Evolutionary conservation across 768 basidiomycete species (phyloP).

Genomic region (Leccinum longicurvipes): DNA sequence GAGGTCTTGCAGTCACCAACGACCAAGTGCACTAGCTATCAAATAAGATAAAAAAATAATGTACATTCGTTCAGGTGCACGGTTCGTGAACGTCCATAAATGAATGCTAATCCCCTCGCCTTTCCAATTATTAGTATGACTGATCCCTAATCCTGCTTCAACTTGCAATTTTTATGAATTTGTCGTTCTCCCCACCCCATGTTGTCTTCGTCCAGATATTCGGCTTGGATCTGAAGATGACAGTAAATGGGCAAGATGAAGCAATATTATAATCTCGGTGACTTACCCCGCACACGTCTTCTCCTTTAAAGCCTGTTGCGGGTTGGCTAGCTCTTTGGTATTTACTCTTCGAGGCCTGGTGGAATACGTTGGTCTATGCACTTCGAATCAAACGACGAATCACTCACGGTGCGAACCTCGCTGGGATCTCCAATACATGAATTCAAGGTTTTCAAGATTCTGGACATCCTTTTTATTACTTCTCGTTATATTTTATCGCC

Average conservation of each 20-base stretch:
- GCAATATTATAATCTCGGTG: not conserved
- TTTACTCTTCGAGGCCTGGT: slow-evolving; percentile 15
- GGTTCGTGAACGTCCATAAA: not conserved
- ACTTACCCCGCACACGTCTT: slow-evolving; percentile 20
- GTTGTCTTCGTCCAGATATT: slow-evolving; percentile 27
- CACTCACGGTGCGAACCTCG: slow-evolving; percentile 14
- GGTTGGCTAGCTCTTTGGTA: slow-evolving; percentile 11
- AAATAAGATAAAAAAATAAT: not conserved
- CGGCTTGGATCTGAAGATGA: slow-evolving; percentile 17
- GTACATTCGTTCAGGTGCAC: not conserved
- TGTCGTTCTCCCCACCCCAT: slow-evolving; percentile 25
- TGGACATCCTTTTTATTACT: slow-evolving; percentile 8
- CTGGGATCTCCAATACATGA: slow-evolving; percentile 20
- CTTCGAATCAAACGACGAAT: not conserved
- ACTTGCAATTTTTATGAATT: slow-evolving; percentile 8
- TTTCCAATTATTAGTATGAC: not conserved
- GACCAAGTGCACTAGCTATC: not conserved
- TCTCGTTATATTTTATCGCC: slow-evolving; percentile 2
- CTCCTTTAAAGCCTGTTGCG: slow-evolving; percentile 18
- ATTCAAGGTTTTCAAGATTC: slow-evolving; percentile 13
- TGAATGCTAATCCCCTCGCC: not conserved
- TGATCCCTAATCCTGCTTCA: not conserved
- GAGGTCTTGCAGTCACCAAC: not conserved
- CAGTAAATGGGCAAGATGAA: not conserved
- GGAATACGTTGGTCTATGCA: not conserved